Base-by-base conservation (phyloP, 1,139 yeast genomes). In the Yamadazyma blattariae region DNA sequence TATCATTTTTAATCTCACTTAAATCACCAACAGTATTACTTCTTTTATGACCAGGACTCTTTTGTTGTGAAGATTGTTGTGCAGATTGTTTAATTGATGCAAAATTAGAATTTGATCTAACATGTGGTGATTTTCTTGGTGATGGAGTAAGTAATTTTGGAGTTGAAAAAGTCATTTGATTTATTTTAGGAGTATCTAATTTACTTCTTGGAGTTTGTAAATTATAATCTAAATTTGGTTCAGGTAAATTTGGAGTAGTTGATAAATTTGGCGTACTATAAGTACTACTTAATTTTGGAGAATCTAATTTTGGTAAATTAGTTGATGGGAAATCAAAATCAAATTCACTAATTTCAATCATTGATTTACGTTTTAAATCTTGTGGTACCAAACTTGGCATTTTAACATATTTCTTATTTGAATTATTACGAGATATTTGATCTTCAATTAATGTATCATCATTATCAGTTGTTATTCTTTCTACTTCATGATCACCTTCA, bases 61-160 rank as follows among this genome's bases (percentile, higher is more conserved):
- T 5, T 5, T 7, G 5, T 5, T 7, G 7, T 17, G 7, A 17
- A 17, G 5, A 5, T 7, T 17, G 19, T n/a, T n/a, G n/a, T n/a
- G n/a, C n/a, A n/a, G n/a, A n/a, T 33, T 36, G 30, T 24, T 40
- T 41, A 13, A 41, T 47, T 27, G 47, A 40, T 22, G 45, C 43
- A 19, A 60, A 39, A 7, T 59, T 44, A n/a, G 67, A 60, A 35
- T 50, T 53, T 12, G 68, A 59, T 32, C 67, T 48, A 4, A 49
- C 22, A 36, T 58, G 64, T 7, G 66, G 61, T 1, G 64, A 51
- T 29, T 46, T 50, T 32, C 49, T 35, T 8, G 51, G 51, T 3
- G 54, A 46, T 12, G 51, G 45, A 16, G 56, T 38, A n/a, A 30
- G 12, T 13, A 37, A 16, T 25, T 32, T 32, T 16, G 41, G 41